Evolutionary conservation across 2,329 filamentous ascomycete genomes (phyloP), one percentile per base, ranked within the genome.

Genomic region (Fusarium dlaminii): DNA sequence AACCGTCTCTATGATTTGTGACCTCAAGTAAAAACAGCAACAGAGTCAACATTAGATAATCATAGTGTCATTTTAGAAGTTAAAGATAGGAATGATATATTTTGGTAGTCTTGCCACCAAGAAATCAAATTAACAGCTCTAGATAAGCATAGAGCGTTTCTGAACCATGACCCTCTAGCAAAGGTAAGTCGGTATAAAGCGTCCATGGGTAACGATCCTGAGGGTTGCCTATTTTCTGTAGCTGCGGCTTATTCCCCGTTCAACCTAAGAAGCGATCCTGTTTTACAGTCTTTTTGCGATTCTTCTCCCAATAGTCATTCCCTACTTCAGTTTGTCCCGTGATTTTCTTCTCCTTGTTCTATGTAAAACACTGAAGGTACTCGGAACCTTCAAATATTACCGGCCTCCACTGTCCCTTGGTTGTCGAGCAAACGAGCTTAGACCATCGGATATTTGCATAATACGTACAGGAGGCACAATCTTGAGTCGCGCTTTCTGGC

Each of bases 381-480:
- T 56, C 17, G 29, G n/a, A 36, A 17, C 32, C 22, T 14, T 57
- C 29, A 22, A 39, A 32, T 40, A 36, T 43, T 42, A 17, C 63
- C 27, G 24, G 32, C 42, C 42, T 52, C 49, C 49, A 52, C 32
- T 66, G 36, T 46, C 40, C 24, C 40, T 27, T 58, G 45, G 32
- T 43, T 56, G 32, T 55, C 42, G 24, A 42, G 54, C 68, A 48
- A 46, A 63, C 45, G 42, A 66, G 66, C 66, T 66, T 48, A 67
- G 62, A 63, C 66, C 34, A 57, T 55, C 36, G 27, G 51, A n/a
- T n/a, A 45, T 22, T 34, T 48, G 36, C 29, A 48, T 39, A 51
- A 48, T 42, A 51, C 24, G 4, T 39, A 37, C 61, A n/a, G 36
- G 18, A 46, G 32, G 30, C 24, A 46, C 51, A 34, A 49, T 61